Conservation (phyloP, 1,139 yeast species). For the Pichia sp. region DNA sequence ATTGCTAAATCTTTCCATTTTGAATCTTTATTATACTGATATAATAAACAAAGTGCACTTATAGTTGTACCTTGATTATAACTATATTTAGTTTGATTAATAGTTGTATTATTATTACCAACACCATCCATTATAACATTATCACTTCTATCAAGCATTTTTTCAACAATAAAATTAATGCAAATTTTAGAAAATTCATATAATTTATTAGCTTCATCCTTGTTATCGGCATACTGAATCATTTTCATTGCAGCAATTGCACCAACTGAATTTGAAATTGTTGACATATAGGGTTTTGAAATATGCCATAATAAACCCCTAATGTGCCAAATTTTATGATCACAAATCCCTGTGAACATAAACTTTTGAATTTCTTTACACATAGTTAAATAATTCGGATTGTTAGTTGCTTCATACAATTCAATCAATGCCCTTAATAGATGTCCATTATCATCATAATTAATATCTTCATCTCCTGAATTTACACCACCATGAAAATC, state of each 20-base stretch:
- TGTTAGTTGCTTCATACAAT: constrained; percentile 64
- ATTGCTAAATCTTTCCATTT: constrained; percentile 54
- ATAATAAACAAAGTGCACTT: constrained; percentile 49
- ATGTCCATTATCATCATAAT: constrained; percentile 75
- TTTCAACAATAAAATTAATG: constrained; percentile 36
- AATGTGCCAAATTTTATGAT: constrained; percentile 37
- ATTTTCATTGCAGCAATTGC: constrained; percentile 55
- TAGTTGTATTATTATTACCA: constrained; percentile 40
- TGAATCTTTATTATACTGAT: constrained; percentile 44
- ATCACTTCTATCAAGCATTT: constrained; percentile 49
- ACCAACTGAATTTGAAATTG: constrained; percentile 67
- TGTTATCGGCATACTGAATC: constrained; percentile 33
- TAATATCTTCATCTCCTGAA: constrained; percentile 58
- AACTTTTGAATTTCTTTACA: constrained; percentile 57
- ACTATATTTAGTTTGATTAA: constrained; percentile 56
- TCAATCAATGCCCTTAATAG: constrained; percentile 61
- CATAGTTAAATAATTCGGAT: constrained; percentile 45
- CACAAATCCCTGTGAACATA: constrained; percentile 49
- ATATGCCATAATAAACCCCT: constrained; percentile 65
- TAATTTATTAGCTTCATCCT: constrained; percentile 11
- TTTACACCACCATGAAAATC: constrained; percentile 39
- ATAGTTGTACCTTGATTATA: constrained; percentile 65
- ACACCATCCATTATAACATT: constrained; percentile 60
- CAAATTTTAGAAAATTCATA: constrained; percentile 38
- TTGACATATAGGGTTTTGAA: constrained; percentile 50